Conservation (phyloP, 1,284 basidiomycete genomes). For the Cystobasidium slooffiae region DNA sequence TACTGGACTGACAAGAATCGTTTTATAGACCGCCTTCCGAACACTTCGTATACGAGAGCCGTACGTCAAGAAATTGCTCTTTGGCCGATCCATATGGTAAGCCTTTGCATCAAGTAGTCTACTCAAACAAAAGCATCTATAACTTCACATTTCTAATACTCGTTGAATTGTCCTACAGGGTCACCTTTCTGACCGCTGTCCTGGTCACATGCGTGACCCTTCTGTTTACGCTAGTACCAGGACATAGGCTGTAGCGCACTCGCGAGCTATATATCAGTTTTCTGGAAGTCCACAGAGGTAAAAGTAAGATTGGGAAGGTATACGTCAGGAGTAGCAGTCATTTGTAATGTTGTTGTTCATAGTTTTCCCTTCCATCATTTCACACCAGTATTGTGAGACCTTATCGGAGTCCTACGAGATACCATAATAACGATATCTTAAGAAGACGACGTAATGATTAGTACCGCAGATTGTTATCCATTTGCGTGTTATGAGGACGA, state of each 20-base stretch:
- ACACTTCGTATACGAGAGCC: slow-evolving; percentile 85
- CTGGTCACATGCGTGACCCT: slow-evolving; percentile 77
- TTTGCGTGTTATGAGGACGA: too few relatives aligned
- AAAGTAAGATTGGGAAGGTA: background rate
- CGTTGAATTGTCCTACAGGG: slow-evolving; percentile 47
- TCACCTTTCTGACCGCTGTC: slow-evolving; percentile 64
- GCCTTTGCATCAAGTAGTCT: slow-evolving; percentile 58
- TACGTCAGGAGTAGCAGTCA: background rate
- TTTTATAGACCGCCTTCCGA: slow-evolving; percentile 72
- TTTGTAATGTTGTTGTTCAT: slow-evolving; percentile 23
- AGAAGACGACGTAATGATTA: too few relatives aligned
- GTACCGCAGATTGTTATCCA: too few relatives aligned
- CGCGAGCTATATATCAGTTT: background rate
- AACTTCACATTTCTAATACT: slow-evolving; percentile 42
- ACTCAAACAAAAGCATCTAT: background rate
- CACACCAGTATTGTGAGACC: background rate
- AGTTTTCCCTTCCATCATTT: background rate
- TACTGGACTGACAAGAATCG: slow-evolving; percentile 56
- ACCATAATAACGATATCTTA: too few relatives aligned
- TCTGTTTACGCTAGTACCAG: slow-evolving; percentile 89
- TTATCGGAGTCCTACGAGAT: background rate
- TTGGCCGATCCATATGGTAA: slow-evolving; percentile 81
- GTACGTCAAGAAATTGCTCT: slow-evolving; percentile 85
- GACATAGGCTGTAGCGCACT: slow-evolving; percentile 69
- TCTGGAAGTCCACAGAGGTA: background rate